Evolutionary conservation across 176 grass and related monocot species (phyloP).

Genomic region (Metroxylon sagu): DNA sequence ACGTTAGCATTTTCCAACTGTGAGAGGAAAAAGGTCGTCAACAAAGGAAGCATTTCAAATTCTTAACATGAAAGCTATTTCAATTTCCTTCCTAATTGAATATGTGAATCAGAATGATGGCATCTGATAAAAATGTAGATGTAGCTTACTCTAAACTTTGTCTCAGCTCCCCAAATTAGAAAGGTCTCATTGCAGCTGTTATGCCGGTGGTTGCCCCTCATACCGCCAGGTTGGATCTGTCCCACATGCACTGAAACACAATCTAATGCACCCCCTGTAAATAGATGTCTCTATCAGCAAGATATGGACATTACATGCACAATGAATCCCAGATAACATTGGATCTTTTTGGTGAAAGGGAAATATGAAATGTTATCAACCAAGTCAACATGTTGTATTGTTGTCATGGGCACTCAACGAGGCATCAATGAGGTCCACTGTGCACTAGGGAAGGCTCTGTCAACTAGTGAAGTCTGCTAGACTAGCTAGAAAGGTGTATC

Average conservation of each 20-base stretch:
- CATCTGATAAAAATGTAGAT: not conserved
- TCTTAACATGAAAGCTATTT: not conserved
- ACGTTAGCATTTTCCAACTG: conserved; percentile 74
- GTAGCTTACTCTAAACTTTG: conserved; percentile 74
- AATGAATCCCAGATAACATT: too few species aligned
- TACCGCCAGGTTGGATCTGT: conserved; percentile 68
- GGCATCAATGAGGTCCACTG: too few species aligned
- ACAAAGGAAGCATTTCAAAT: not conserved
- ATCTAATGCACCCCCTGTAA: conserved; percentile 52
- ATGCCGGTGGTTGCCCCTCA: conserved; percentile 92
- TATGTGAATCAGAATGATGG: too few species aligned
- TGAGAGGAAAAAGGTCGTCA: conserved; percentile 10
- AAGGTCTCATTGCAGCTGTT: conserved; percentile 89
- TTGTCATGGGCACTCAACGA: too few species aligned
- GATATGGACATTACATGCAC: not conserved
- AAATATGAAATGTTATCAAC: too few species aligned
- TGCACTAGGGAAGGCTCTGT: too few species aligned
- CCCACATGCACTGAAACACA: conserved; percentile 71
- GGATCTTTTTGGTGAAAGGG: too few species aligned
- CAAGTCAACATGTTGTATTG: too few species aligned
- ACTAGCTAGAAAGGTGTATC: too few species aligned
- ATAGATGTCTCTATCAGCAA: conserved; percentile 3
- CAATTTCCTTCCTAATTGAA: too few species aligned
- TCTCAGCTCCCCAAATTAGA: conserved; percentile 87
- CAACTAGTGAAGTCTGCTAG: too few species aligned